Base-by-base conservation (phyloP, 208 protist genomes). In the Acanthamoeba sp. region DNA sequence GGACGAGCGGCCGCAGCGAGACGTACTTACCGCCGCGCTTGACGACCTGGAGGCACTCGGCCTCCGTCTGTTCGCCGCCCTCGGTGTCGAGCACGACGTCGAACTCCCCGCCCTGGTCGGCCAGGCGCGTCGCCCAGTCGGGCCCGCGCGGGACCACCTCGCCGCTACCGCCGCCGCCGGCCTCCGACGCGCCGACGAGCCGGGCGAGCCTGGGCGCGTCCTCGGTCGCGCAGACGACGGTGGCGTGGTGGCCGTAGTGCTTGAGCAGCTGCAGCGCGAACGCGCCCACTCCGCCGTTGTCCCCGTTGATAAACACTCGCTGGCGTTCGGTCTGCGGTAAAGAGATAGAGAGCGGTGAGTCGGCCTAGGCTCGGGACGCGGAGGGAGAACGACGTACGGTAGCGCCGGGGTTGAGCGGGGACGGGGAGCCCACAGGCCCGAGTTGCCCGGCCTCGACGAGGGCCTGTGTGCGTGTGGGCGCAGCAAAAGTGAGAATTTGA, bases 171-270 rank as follows among this genome's bases (percentile, higher is more conserved):
- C 27, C 62, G 29, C 48, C 48, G 6, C 34, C 20, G 66, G 9
- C 9, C 34, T 76, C 66, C 12, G n/a, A n/a, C n/a, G 71, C 45
- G 36, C 24, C 76, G 45, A 55, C 27, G 76, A 84, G 76, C 22
- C 36, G 76, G 27, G 38, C 27, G 42, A 84, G 22, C 76, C 50
- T 84, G 42, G 38, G 42, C 45, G 24, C 76, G 76, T 84, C 50
- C 36, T 5, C 34, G 20, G 76, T 24, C 9, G 76, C 45, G 76
- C 76, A 84, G 38, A 20, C 14, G 76, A 20, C 36, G 34, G 24
- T 84, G 42, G 9, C 76, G 36, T 84, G 76, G 76, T 84, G 76
- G n/a, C 76, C 76, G 14, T 38, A 84, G n/a, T 84, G 76, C 45
- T 84, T 84, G 24, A 84, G 38, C 76, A 84, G 76, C 45, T 84